Conservation (phyloP, 1,284 basidiomycete species). For the Flammula alnicola region DNA sequence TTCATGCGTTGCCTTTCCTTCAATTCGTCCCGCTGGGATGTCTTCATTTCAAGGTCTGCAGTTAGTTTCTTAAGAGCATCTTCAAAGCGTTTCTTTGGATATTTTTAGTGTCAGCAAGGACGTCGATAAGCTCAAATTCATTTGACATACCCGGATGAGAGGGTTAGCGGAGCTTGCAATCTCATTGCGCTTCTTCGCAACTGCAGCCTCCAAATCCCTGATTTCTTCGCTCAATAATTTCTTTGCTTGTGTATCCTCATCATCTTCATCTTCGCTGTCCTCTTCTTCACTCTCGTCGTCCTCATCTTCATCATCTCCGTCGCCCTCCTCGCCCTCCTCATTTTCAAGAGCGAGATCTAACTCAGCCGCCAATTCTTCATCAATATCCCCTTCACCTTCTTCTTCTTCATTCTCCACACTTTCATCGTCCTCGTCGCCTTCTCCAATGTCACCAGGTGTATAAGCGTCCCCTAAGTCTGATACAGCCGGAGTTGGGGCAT, state of each 20-base stretch:
- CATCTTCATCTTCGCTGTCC: constrained; percentile 71
- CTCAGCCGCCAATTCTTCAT: constrained; percentile 66
- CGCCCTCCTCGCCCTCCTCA: constrained; percentile 69
- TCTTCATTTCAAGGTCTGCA: constrained; percentile 86
- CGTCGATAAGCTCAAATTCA: constrained; percentile 2
- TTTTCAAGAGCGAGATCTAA: constrained; percentile 73
- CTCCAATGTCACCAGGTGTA: constrained; percentile 63
- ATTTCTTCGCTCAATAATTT: constrained; percentile 90
- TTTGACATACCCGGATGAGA: constrained; percentile 72
- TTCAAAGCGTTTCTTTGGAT: constrained; percentile 96
- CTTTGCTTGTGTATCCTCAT: constrained; percentile 77
- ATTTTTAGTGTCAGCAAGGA: no score
- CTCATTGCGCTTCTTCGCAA: constrained; percentile 85
- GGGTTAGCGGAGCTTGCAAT: constrained; percentile 89
- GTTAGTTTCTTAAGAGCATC: constrained; percentile 89
- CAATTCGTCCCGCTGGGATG: constrained; percentile 78
- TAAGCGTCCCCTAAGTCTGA: constrained; percentile 69
- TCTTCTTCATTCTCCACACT: constrained; percentile 67
- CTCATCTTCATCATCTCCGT: constrained; percentile 66
- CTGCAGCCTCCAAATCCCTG: constrained; percentile 85
- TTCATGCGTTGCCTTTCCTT: constrained; percentile 70
- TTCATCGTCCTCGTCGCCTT: constrained; percentile 63
- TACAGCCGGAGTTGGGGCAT: constrained; percentile 65
- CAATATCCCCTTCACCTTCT: constrained; percentile 65
- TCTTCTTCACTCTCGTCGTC: constrained; percentile 53